Evolutionary conservation across 179 eudicot species (phyloP).

Genomic region (Spinacia oleracea): DNA sequence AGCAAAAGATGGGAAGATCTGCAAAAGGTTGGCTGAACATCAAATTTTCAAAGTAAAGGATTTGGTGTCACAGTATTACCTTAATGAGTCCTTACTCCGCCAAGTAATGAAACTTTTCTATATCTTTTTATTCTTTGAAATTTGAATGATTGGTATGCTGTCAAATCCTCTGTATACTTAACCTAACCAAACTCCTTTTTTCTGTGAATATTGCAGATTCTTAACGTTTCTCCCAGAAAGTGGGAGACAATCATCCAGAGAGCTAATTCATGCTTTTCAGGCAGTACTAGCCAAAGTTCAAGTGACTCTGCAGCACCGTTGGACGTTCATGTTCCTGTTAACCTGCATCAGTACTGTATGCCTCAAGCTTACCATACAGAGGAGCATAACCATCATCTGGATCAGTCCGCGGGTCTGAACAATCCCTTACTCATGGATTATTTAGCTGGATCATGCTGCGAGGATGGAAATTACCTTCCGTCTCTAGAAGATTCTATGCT

Average conservation of each 20-base stretch:
- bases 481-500: not conserved
- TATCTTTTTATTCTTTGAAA: too few relatives aligned
- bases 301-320: not conserved
- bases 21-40: conserved; percentile 17
- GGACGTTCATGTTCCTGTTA: not conserved
- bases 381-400: not conserved
- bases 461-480: not conserved
- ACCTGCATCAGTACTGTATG: not conserved
- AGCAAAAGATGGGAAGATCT: conserved; percentile 23
- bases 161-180: not conserved
- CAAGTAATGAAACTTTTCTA: conserved; percentile 4
- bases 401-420: conserved; percentile 5
- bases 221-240: conserved; percentile 2
- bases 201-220: conserved; percentile 13
- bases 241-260: conserved; percentile 24
- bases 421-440: not conserved
- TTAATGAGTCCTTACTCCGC: conserved; percentile 18
- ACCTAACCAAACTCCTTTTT: not conserved
- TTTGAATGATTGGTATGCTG: not conserved
- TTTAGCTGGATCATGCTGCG: conserved; percentile 6
- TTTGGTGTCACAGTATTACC: not conserved
- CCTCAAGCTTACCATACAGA: not conserved
- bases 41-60: conserved; percentile 29
- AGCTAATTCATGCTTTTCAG: conserved; percentile 11
- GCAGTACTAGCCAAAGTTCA: not conserved